phyloP scores from a whole-genome alignment of 2,329 filamentous ascomycete species.

The Cryoendolithus antarcticus region DNA sequence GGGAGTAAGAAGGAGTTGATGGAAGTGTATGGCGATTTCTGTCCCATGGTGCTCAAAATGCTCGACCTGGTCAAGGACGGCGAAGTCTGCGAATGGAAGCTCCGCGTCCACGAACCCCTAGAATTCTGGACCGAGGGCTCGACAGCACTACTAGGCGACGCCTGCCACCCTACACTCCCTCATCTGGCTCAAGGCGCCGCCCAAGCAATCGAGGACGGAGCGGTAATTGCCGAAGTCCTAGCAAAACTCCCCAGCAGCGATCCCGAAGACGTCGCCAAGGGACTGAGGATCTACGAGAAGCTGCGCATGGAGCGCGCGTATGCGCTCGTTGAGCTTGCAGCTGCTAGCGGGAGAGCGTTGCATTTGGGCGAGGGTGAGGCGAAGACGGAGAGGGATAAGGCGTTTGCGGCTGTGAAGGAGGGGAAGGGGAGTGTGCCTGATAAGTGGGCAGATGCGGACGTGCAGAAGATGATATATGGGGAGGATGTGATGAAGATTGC shows the following conservation, averaged over 20 bases:
- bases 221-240: slow-evolving; percentile 42
- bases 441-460: slow-evolving; percentile 40
- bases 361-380: slow-evolving; percentile 47
- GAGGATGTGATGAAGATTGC: slow-evolving; percentile 33
- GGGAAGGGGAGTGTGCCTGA: slow-evolving; percentile 32
- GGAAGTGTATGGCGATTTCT: slow-evolving; percentile 47
- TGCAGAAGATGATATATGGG: slow-evolving; percentile 38
- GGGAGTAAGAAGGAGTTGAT: slow-evolving; percentile 51
- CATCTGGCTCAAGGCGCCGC: slow-evolving; percentile 53
- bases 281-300: slow-evolving; percentile 43
- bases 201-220: slow-evolving; percentile 52
- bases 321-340: slow-evolving; percentile 43
- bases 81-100: slow-evolving; percentile 56
- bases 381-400: slow-evolving; percentile 45
- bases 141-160: slow-evolving; percentile 44
- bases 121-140: slow-evolving; percentile 47
- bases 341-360: slow-evolving; percentile 40
- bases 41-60: slow-evolving; percentile 48
- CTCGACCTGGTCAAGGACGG: slow-evolving; percentile 50
- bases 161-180: slow-evolving; percentile 50
- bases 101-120: slow-evolving; percentile 49
- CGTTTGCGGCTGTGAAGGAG: slow-evolving; percentile 37
- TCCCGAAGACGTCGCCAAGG: slow-evolving; percentile 37
- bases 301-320: slow-evolving; percentile 46
- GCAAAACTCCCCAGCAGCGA: slow-evolving; percentile 34